These are phyloP conservation scores for Emmonsia crescens DNA, from an alignment of 2,329 filamentous ascomycete species.

Conservation along the genomic window DNA sequence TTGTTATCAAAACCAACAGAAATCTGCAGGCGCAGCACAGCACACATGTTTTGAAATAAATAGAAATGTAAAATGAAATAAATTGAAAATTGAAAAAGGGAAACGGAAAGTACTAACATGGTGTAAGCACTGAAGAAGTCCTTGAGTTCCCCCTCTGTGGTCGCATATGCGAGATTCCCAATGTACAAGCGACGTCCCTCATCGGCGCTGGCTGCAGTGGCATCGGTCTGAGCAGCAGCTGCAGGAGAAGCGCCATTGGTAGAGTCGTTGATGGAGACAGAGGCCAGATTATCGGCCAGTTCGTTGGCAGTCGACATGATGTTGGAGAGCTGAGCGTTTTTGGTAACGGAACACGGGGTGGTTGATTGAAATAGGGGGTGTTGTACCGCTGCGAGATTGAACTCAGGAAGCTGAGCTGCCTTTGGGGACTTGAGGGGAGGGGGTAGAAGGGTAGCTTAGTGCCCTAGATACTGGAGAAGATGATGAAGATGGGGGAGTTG, in stretches of 20 bases:
- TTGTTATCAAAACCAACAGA: not conserved
- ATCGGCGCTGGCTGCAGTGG: conserved; percentile 91
- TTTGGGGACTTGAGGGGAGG: conserved; percentile 45
- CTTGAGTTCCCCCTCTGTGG: conserved; percentile 99
- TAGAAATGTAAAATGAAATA: not conserved
- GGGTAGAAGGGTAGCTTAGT: conserved; percentile 75
- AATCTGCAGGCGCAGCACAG: not conserved
- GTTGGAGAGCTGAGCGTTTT: conserved; percentile 32
- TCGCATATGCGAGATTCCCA: conserved; percentile 99
- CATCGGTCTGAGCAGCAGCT: conserved; percentile 69
- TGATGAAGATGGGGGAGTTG: conserved; percentile 17
- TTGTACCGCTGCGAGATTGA: conserved; percentile 33
- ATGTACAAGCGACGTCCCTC: conserved; percentile 99
- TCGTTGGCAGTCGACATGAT: conserved; percentile 75
- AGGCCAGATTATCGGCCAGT: conserved; percentile 55
- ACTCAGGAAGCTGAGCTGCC: conserved; percentile 53
- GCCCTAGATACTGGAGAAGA: conserved; percentile 56
- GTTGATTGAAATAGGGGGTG: conserved; percentile 25
- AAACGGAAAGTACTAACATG: conserved; percentile 60
- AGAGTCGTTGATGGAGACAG: conserved; percentile 51
- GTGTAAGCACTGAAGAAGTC: conserved; percentile 99
- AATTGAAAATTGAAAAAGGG: not conserved
- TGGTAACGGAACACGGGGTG: conserved; percentile 8
- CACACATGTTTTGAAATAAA: not conserved
- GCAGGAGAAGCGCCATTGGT: conserved; percentile 52